Evolutionary conservation across 2,329 filamentous ascomycete species (phyloP).

Genomic region (Alternaria novae-zelandiae): DNA sequence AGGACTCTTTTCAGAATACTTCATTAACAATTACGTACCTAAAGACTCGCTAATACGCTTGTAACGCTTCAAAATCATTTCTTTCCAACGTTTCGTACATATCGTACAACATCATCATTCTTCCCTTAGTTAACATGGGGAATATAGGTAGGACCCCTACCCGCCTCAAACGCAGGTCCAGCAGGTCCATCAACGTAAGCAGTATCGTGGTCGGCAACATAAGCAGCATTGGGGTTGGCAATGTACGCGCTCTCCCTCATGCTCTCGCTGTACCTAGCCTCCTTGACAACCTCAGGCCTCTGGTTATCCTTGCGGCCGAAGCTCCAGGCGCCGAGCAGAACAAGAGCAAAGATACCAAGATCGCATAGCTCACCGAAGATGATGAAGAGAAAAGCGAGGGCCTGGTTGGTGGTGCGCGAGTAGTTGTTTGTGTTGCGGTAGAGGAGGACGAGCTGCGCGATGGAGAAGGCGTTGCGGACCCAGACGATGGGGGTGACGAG

Average conservation of each 20-base stretch:
- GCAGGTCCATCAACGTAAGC: neutral
- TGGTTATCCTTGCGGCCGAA: slow-evolving; percentile 18
- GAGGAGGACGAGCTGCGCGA: slow-evolving; percentile 21
- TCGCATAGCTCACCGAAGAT: slow-evolving; percentile 24
- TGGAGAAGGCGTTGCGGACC: slow-evolving; percentile 23
- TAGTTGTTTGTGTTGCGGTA: slow-evolving; percentile 18
- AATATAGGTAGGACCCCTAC: neutral
- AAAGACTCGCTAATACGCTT: no score
- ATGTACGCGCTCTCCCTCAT: neutral
- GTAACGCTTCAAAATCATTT: no score
- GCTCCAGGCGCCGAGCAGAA: slow-evolving; percentile 18
- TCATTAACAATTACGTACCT: no score
- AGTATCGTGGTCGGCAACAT: neutral
- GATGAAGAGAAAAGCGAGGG: slow-evolving; percentile 28
- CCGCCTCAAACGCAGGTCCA: neutral
- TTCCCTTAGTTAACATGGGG: neutral
- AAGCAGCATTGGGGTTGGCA: neutral
- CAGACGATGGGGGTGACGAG: slow-evolving; percentile 21
- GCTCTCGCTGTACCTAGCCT: slow-evolving; percentile 10
- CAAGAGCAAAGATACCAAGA: slow-evolving; percentile 15
- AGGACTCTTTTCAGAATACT: no score
- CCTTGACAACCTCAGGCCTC: slow-evolving; percentile 1
- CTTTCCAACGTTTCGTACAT: no score
- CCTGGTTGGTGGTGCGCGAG: slow-evolving; percentile 25
- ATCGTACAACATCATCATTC: no score